Base-by-base conservation (phyloP, 2,329 filamentous ascomycete species). In the Zarea fungicola region DNA sequence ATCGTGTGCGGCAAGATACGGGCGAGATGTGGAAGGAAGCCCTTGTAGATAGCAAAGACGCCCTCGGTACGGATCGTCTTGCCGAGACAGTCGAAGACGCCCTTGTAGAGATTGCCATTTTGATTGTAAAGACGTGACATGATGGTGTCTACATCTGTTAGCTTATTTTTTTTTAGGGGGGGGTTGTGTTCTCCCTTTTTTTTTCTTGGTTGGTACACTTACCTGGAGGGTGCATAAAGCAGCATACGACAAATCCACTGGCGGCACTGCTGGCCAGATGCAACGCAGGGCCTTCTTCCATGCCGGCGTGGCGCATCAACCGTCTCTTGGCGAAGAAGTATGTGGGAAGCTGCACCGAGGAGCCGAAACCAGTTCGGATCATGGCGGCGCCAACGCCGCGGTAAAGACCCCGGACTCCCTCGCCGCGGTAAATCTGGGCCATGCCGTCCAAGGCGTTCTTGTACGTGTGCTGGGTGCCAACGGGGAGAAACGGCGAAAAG, bases 81-180 rank as follows among this genome's bases (percentile, higher is more conserved):
- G 65, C 80, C 81, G 52, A 97, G 70, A 65, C 93, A 99, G 70
- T 99, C 93, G 55, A 95, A 87, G 5, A 95, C 89, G 51, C 91
- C 87, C 58, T 80, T 84, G 75, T 99, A 99, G n/a, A 99, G 78
- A 65, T 96, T 95, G 45, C 93, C 93, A 54, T 91, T 95, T 68
- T 99, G 93, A 74, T 99, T 99, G 76, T 99, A 99, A 76, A 99
- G 85, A 54, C 93, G 86, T 54, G 89, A 93, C 93, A 99, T 99
- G 70, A 99, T 88, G 5, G 93, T 99, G 67, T 99, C 93, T 58
- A 44, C 14, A 18, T n/a, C n/a, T n/a, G n/a, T n/a, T n/a, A n/a
- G n/a, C n/a, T n/a, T n/a, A n/a, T n/a, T n/a, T n/a, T n/a, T n/a
- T n/a, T n/a, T n/a, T n/a, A n/a, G n/a, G n/a, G n/a, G n/a, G n/a